Evolutionary conservation across 805 yeast species (phyloP), one percentile per base, ranked within the genome.

Genomic region (Starmera caribaea): DNA sequence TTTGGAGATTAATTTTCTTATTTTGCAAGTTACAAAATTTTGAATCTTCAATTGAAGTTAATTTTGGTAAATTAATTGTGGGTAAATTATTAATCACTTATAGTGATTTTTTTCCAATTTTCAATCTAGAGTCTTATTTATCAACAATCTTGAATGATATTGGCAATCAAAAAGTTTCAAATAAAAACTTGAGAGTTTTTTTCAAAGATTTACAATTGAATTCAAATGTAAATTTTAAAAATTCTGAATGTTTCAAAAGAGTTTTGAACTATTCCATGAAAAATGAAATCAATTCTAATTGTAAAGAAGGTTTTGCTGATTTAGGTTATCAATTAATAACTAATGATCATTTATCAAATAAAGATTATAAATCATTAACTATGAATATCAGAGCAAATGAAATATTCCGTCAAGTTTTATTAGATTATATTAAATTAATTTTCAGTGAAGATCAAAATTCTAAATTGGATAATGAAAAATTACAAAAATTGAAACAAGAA

Each of bases 381-480:
- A 44, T 48, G 15, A 48, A 54, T 31, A 38, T 58, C 5, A 53
- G 59, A 45, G 52, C 59, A 10, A 57, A 55, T 42, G 62, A 57
- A 40, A 33, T 58, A 8, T 50, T 55, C 40, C 46, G 58, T 41
- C 49, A 48, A 30, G 53, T 53, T 11, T 30, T 54, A 26, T 38
- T 55, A 21, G 52, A 44, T 26, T 54, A 53, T 36, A 49, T 51
- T 31, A 44, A 47, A 31, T 44, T 54, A 38, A 53, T 51, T 10
- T 53, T 51, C 39, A 50, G 49, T 35, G 42, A 45, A 30, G 43
- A 41, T 8, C n/a, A 24, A 5, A 21, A 39, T 7, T 13, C 43
- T 3, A 41, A 42, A 16, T 33, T 51, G 28, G 52, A 51, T 24
- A 35, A 42, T 32, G 52, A 47, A 4, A 55, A 52, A 36, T 32